phyloP scores from a whole-genome alignment of 2,329 filamentous ascomycete genomes.

The Neofusicoccum umdonicola region DNA sequence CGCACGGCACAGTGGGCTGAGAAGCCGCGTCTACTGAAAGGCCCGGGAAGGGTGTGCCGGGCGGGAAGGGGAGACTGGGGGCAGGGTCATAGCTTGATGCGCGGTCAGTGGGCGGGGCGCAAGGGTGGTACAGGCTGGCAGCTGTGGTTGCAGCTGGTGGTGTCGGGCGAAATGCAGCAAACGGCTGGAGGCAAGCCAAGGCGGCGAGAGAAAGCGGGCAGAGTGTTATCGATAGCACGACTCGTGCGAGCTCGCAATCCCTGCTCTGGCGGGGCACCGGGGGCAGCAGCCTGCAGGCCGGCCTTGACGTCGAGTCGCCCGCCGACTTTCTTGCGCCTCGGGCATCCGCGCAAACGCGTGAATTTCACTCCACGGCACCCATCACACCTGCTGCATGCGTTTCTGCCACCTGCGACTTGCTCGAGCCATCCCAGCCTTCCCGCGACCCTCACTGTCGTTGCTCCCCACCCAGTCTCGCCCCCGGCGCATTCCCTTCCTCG shows the following conservation, averaged over 20 bases:
- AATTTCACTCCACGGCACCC: background rate
- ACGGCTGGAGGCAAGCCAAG: background rate
- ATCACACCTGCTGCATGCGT: background rate
- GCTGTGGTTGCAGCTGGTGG: background rate
- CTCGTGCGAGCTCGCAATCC: slow-evolving; percentile 5
- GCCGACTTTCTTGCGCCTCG: slow-evolving; percentile 11
- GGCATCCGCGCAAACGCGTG: background rate
- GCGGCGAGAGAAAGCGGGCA: background rate
- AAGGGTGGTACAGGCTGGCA: background rate
- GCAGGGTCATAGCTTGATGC: background rate
- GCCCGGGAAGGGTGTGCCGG: background rate
- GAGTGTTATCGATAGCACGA: background rate
- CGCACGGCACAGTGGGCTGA: background rate
- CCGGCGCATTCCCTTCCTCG: background rate
- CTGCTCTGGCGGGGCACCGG: slow-evolving; percentile 1
- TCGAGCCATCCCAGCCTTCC: background rate
- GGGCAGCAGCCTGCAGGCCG: background rate
- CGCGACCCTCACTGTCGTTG: background rate
- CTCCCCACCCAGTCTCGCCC: background rate
- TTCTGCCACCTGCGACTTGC: background rate
- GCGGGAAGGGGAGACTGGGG: background rate
- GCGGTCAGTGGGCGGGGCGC: background rate
- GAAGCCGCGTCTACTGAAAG: background rate
- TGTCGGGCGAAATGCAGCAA: slow-evolving; percentile 21
- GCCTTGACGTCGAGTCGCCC: background rate